Base-by-base conservation (phyloP, 2,329 filamentous ascomycete genomes). In the Colletotrichum neosansevieriae region DNA sequence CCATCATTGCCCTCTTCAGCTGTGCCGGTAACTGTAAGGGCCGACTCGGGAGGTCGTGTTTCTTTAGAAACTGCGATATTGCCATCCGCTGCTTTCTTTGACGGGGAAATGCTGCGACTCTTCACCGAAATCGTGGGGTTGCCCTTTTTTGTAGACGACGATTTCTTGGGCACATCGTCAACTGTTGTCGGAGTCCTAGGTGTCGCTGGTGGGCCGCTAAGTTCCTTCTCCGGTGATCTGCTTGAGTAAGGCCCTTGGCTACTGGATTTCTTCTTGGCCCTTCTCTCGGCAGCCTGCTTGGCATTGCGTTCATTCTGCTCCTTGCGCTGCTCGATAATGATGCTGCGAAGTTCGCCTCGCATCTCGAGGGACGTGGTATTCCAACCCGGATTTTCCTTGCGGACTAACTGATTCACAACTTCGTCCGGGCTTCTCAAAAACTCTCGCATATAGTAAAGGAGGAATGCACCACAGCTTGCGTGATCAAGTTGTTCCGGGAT, bases 391-490 rank as follows among this genome's bases (percentile, higher is more conserved):
- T 74, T 58, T 72, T 92, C 85, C 45, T 85, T 87, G 29, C 83
- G 85, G 5, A 97, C 81, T 17, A 97, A 81, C 69, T 87, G 90
- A 19, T 81, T 80, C 15, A 92, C 84, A 72, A 97, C 96, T 0
- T 76, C 78, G 70, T 93, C 88, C 0, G 95, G 95, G 67, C 93
- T 81, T 59, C 88, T 84, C 15, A 97, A 85, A 71, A 99, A 97
- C 71, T 92, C 89, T 71, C 94, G 88, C 60, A 97, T 84, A 74
- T 98, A 99, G 2, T 91, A 92, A 4, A 98, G 82, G 3, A 98
- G 82, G 73, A 92, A 99, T 0, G 98, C 82, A 9, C 96, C 96
- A 74, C 96, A 99, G 76, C 99, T 96, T 70, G 88, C 94, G 73
- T 86, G 92, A 75, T 99, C 98, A 56, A 88, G 81, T 77, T 99